phyloP scores from a whole-genome alignment of 2,329 filamentous ascomycete genomes.

The Botrytis deweyae region DNA sequence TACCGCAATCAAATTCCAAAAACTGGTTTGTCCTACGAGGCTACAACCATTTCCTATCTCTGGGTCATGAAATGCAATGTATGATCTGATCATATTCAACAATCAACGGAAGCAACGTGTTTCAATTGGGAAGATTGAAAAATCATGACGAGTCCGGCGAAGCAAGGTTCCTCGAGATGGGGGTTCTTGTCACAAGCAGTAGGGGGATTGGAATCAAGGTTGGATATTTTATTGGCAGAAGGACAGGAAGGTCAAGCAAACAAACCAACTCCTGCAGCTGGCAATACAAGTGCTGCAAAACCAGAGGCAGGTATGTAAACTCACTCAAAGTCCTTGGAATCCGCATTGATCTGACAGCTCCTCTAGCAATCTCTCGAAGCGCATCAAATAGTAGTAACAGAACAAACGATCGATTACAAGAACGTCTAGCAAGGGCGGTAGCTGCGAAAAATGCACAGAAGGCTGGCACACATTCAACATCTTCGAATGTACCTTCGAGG shows the following conservation, averaged over 20 bases:
- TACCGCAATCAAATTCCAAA: background rate
- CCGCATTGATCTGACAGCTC: background rate
- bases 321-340: constrained; percentile 23
- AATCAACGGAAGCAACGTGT: constrained; percentile 12
- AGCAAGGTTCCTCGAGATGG: constrained; percentile 63
- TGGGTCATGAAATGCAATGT: constrained; percentile 22
- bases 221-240: constrained; percentile 89
- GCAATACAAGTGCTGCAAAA: constrained; percentile 40
- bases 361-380: constrained; percentile 55
- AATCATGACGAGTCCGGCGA: constrained; percentile 38
- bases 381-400: constrained; percentile 60
- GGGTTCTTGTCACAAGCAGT: constrained; percentile 87
- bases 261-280: constrained; percentile 41
- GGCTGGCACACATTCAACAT: constrained; percentile 50
- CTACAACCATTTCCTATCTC: background rate
- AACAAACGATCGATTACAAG: constrained; percentile 80
- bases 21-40: background rate
- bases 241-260: constrained; percentile 52
- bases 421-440: constrained; percentile 83
- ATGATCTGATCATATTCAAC: constrained; percentile 27
- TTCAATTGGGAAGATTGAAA: background rate
- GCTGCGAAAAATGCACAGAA: constrained; percentile 61
- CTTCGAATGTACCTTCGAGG: constrained; percentile 49
- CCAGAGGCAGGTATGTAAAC: constrained; percentile 40
- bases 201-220: constrained; percentile 85